Percentiles rank a stretch among this genome's conserved stretches.
phyloP scores from a whole-genome alignment of 177 flowering plant species.

The Vitis hybrid region DNA sequence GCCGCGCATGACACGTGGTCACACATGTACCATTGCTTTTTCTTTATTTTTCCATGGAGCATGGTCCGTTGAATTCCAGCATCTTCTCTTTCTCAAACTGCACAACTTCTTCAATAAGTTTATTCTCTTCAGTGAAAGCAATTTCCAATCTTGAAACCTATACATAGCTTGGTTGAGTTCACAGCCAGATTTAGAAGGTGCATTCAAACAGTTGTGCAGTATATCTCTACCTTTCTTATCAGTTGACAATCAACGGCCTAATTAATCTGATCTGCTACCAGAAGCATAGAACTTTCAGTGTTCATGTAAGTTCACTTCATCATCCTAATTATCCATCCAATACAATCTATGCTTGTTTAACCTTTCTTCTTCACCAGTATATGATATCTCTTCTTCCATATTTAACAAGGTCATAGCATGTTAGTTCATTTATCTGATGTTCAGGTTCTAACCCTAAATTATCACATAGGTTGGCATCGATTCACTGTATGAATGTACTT shows the following conservation, averaged over 20 bases:
- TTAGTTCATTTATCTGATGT: not conserved
- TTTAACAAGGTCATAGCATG: not conserved
- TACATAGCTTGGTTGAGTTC: not conserved
- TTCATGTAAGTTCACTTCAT: not conserved
- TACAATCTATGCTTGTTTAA: not conserved
- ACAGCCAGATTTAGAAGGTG: not conserved
- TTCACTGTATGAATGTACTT: too few relatives aligned
- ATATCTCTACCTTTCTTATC: not conserved
- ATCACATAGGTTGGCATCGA: too few relatives aligned
- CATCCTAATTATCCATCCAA: not conserved
- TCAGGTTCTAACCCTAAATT: too few relatives aligned
- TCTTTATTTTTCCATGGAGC: conserved; percentile 11
- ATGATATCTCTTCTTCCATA: conserved; percentile 2
- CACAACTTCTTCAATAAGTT: conserved; percentile 12
- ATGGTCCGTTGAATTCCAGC: conserved; percentile 38
- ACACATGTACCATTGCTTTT: conserved; percentile 29
- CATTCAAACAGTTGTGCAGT: not conserved
- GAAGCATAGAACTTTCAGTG: not conserved
- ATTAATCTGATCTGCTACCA: not conserved
- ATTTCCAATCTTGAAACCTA: not conserved
- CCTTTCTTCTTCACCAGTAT: not conserved
- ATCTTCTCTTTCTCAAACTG: conserved; percentile 31
- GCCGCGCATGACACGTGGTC: conserved; percentile 29
- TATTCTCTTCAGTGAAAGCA: conserved; percentile 9
- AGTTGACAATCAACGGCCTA: not conserved